Base-by-base conservation (phyloP, 106 monocot species). In the Dioscorea alata region DNA sequence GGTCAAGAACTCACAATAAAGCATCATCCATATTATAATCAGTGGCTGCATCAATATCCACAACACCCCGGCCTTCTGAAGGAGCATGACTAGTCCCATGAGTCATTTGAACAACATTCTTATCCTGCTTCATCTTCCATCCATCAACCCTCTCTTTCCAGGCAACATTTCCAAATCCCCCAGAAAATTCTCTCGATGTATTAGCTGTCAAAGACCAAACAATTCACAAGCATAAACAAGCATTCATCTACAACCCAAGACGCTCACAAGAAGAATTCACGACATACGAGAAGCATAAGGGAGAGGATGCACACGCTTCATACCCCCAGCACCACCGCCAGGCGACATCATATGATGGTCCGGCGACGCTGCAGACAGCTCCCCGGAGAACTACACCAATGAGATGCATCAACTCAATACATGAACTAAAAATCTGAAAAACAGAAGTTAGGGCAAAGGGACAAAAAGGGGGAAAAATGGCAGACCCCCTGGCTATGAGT, bases 21-120 rank as follows among this genome's bases (percentile, higher is more conserved):
- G 81, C 72, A 73, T 82, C 76, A 69, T 82, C 81, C 81, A 69
- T 76, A 51, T 73, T 82, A 60, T 73, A 76, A 24, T 82, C 81
- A 49, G 76, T 69, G 8, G 69, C 19, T 33, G 58, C 58, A 69
- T 69, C 56, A 33, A 59, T 69, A 33, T 56, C 58, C 12, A 28
- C 42, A 8, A 23, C 49, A 20, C 66, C 66, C 21, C 66, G 34
- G 50, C 66, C 66, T 15, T 66, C 66, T 15, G 66, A 66, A 22
- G 66, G 49, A 24, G 66, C 66, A 66, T 50, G 66, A 50, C 66
- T 66, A 21, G 66, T 66, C 20, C 66, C 66, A 66, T 50, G 32
- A 32, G 49, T 50, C 60, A 59, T 75, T 23, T 35, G 24, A 20
- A 50, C 48, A 49, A 54, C 66, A 66, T 67, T 42, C 18, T 68